Base-by-base conservation (phyloP, 176 grass and related monocot genomes). In the Thalia dealbata region DNA sequence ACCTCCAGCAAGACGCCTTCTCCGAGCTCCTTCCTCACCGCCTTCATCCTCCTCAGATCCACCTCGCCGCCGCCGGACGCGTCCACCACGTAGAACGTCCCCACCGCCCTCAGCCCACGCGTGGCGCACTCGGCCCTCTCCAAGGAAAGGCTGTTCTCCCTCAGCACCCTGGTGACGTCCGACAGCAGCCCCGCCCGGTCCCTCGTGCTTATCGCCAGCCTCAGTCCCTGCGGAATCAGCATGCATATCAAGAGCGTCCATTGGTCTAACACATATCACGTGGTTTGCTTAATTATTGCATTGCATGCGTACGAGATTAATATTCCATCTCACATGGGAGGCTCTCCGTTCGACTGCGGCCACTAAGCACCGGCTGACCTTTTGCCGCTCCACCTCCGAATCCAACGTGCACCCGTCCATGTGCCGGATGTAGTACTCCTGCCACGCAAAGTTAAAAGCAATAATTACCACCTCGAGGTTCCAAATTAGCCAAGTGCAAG, bases 391-490 rank as follows among this genome's bases (percentile, higher is more conserved):
- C 28, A 63, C 50, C 64, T 72, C 63, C 43, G 72, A 66, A 72
- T 92, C 83, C 7, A 88, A 77, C 16, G 83, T 86, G 78, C 76
- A 84, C 14, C 90, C 90, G 38, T 86, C 81, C 78, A 86, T 92
- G 78, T 92, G 81, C 73, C 83, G 65, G 78, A 92, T 88, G 75
- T 92, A 92, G 41, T 92, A 92, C 43, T 92, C 90, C 90, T 91
- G 43, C 24, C 52, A 24, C 1, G 0, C 62, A 23, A 58, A n/a
- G n/a, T n/a, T n/a, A n/a, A n/a, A n/a, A n/a, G 18, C 16, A 21
- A 58, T 38, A 1, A 14, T n/a, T n/a, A n/a, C n/a, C n/a, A n/a
- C n/a, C 3, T 52, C 10, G 2, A 52, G 18, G 2, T 16, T 52
- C 15, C 13, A 13, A 52, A 14, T 3, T n/a, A n/a, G n/a, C n/a